Evolutionary conservation across 495 filamentous ascomycete species (phyloP), one percentile per base, ranked within the genome.

Genomic region (Extremus antarcticus): DNA sequence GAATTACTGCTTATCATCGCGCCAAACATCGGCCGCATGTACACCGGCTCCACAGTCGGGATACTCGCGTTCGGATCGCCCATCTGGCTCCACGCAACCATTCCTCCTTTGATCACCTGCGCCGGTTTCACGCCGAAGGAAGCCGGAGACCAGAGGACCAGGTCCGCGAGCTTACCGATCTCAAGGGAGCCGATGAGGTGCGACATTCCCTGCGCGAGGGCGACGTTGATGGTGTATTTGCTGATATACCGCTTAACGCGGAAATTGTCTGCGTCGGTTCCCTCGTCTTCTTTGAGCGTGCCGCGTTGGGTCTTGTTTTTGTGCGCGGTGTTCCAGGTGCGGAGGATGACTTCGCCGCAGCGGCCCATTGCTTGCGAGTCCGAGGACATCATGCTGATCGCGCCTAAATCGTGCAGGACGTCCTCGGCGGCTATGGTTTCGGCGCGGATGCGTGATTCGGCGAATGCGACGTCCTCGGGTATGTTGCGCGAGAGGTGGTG

Each of bases 361-460:
- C 92, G 85, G 51, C 92, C 92, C 92, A 98, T 98, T 48, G 92
- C 92, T 70, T 98, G 92, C 16, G 87, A 92, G 72, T 98, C 92
- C 2, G 84, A 89, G 46, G 82, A 87, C 91, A 98, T 96, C 94
- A 98, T 98, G 66, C 82, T 87, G 72, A 98, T 96, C 32, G 92
- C 92, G 43, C 92, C 92, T 0, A 95, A 73, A 59, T 98, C 92
- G 68, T 97, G 92, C 20, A 98, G 80, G 7, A 98, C 91, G 62
- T 98, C 92, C 71, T 98, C 92, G 15, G 92, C 92, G 0, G 90
- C 92, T 66, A 98, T 98, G 45, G 92, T 98, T 71, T 98, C 89
- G 47, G 88, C 86, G 25, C 92, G 82, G 67, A 98, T 98, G 19
- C 92, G 88, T 47, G 83, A 88, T 71, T 98, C 92, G 40, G 92